Percentiles rank a stretch among this genome's conserved stretches.
Evolutionary conservation across 2,329 filamentous ascomycete genomes (phyloP).

Genomic region (Arthrobotrys pseudoclavata): DNA sequence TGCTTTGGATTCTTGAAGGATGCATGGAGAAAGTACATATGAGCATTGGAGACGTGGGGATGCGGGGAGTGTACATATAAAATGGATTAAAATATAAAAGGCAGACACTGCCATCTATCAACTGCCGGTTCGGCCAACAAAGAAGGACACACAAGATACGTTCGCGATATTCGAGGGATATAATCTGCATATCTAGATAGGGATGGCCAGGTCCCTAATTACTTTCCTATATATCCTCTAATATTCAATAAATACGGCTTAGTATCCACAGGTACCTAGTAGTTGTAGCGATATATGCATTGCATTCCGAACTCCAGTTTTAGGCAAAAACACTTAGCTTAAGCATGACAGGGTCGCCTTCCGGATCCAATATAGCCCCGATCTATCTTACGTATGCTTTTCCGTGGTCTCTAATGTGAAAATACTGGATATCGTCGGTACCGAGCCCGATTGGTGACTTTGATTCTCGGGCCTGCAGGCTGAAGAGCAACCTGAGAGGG

Average conservation of each 20-base stretch:
- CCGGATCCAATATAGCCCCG: slow-evolving; percentile 13
- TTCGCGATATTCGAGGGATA: neutral
- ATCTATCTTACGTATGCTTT: slow-evolving; percentile 10
- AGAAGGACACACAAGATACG: neutral
- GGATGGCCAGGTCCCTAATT: neutral
- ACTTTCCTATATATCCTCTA: neutral
- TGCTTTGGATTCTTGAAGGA: neutral
- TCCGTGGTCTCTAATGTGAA: neutral
- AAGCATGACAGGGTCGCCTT: slow-evolving; percentile 2
- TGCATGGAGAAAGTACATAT: slow-evolving; percentile 11
- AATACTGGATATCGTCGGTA: slow-evolving; percentile 8
- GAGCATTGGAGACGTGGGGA: slow-evolving; percentile 4
- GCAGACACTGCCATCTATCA: slow-evolving; percentile 6
- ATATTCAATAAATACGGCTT: neutral
- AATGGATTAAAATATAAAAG: slow-evolving; percentile 36
- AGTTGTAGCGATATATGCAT: neutral
- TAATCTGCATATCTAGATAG: neutral
- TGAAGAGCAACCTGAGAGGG: slow-evolving; percentile 21
- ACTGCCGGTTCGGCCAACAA: neutral
- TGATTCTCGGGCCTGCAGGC: neutral
- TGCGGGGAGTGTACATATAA: slow-evolving; percentile 43
- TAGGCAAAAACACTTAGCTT: neutral
- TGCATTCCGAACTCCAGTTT: slow-evolving; percentile 6
- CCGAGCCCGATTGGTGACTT: slow-evolving; percentile 13
- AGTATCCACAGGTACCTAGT: neutral